Evolutionary conservation across 495 filamentous ascomycete genomes (phyloP).

Genomic region (Lophium mytilinum): DNA sequence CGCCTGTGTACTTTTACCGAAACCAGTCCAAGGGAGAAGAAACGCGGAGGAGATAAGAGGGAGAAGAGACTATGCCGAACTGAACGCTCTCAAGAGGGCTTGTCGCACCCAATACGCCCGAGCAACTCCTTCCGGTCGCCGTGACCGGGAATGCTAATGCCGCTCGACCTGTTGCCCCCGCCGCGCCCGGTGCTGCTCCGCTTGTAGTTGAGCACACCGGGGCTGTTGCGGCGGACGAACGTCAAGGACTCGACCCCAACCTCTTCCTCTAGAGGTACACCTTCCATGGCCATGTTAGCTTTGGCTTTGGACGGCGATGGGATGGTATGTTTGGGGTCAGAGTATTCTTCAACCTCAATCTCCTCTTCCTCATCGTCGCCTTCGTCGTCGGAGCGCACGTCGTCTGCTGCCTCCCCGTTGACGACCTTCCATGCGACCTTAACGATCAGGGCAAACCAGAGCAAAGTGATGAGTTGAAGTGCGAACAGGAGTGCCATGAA

Average conservation of each 20-base stretch:
- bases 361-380: slow-evolving; percentile 51
- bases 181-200: slow-evolving; percentile 7
- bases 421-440: slow-evolving; percentile 70
- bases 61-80: neutral
- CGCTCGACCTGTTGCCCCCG: slow-evolving; percentile 10
- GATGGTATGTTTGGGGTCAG: neutral
- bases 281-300: slow-evolving; percentile 23
- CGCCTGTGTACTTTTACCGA: too few relatives aligned
- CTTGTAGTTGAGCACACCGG: slow-evolving; percentile 6
- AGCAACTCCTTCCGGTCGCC: slow-evolving; percentile 33
- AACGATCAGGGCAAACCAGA: slow-evolving; percentile 88
- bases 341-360: slow-evolving; percentile 21
- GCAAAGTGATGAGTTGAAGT: slow-evolving; percentile 69
- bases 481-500: slow-evolving; percentile 71
- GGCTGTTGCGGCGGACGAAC: slow-evolving; percentile 18
- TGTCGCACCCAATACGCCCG: slow-evolving; percentile 33
- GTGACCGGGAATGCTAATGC: slow-evolving; percentile 31
- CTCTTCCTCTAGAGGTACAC: slow-evolving; percentile 51
- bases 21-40: neutral
- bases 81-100: slow-evolving; percentile 15
- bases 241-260: slow-evolving; percentile 49
- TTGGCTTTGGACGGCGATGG: slow-evolving; percentile 20
- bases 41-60: neutral
- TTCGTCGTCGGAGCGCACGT: slow-evolving; percentile 82
- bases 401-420: slow-evolving; percentile 70